Percentiles rank a stretch among this genome's conserved stretches.
These are phyloP conservation scores for Andrographis paniculata DNA, from an alignment of 305 asterid species.

Conservation along the genomic window DNA sequence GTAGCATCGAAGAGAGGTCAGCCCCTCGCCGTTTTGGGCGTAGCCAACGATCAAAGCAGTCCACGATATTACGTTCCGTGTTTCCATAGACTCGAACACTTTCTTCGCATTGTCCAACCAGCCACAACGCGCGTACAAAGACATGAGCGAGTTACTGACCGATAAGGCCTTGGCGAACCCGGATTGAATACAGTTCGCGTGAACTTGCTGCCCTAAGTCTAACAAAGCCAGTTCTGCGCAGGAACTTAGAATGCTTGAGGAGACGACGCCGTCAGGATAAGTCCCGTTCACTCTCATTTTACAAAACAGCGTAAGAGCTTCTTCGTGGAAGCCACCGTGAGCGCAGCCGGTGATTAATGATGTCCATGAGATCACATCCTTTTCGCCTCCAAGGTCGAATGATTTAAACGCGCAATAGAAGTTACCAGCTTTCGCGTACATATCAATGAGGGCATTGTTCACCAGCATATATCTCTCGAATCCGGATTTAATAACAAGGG, in stretches of 20 bases:
- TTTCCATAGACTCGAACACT: constrained; percentile 47
- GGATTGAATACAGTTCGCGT: constrained; percentile 42
- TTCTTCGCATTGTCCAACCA: constrained; percentile 44
- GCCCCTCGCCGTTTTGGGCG: constrained; percentile 65
- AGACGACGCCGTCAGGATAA: constrained; percentile 43
- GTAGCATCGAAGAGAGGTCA: constrained; percentile 39
- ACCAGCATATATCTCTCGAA: constrained; percentile 40
- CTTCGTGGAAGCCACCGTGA: constrained; percentile 48
- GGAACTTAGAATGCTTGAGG: constrained; percentile 59
- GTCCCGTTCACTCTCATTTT: constrained; percentile 45
- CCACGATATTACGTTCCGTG: constrained; percentile 67
- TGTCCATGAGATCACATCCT: constrained; percentile 87
- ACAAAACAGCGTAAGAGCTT: constrained; percentile 46
- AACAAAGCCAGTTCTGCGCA: constrained; percentile 66
- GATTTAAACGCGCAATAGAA: constrained; percentile 32
- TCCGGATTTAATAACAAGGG: constrained; percentile 61
- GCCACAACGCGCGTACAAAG: constrained; percentile 73
- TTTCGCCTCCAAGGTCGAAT: constrained; percentile 37
- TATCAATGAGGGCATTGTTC: constrained; percentile 68
- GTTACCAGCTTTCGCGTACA: constrained; percentile 68
- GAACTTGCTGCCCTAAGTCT: constrained; percentile 69
- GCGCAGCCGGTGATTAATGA: constrained; percentile 71
- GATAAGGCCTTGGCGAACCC: constrained; percentile 38
- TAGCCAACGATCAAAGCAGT: constrained; percentile 70
- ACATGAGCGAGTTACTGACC: constrained; percentile 60